Percentiles rank a stretch among this genome's conserved stretches.
Conservation (phyloP, 306 rosid species). For the Vigna angularis region DNA sequence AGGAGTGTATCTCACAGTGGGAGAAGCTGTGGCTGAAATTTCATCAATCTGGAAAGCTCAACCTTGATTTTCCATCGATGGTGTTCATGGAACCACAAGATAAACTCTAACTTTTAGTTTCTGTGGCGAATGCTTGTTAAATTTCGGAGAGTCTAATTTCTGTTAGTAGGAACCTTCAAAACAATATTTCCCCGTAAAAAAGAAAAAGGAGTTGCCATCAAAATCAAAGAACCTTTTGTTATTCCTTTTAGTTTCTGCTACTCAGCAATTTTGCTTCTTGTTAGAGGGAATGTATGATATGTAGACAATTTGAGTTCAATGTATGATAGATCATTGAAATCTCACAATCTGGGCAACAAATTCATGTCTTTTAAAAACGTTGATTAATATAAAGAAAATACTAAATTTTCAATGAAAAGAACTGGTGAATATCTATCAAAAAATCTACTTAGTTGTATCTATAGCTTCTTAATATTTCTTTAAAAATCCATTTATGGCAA, state of each 20-base stretch:
- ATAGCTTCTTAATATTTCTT: too few relatives aligned
- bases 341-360: neutral
- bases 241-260: constrained; percentile 19
- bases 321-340: neutral
- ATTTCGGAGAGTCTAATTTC: constrained; percentile 30
- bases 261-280: constrained; percentile 34
- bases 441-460: too few relatives aligned
- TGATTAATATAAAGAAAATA: too few relatives aligned
- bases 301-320: neutral
- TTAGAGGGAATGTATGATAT: constrained; percentile 18
- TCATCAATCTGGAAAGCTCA: constrained; percentile 60
- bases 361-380: neutral
- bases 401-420: too few relatives aligned
- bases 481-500: too few relatives aligned
- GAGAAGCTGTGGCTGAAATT: constrained; percentile 78
- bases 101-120: constrained; percentile 39
- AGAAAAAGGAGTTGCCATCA: neutral
- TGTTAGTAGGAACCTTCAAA: constrained; percentile 6
- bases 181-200: neutral
- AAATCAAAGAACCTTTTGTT: constrained; percentile 27
- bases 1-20: constrained; percentile 80
- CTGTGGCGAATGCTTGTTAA: constrained; percentile 19
- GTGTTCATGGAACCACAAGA: constrained; percentile 38
- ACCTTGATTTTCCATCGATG: constrained; percentile 46
- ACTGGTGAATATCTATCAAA: too few relatives aligned